Conservation (phyloP, 495 filamentous ascomycete species). For the Talaromyces nanjingensis region DNA sequence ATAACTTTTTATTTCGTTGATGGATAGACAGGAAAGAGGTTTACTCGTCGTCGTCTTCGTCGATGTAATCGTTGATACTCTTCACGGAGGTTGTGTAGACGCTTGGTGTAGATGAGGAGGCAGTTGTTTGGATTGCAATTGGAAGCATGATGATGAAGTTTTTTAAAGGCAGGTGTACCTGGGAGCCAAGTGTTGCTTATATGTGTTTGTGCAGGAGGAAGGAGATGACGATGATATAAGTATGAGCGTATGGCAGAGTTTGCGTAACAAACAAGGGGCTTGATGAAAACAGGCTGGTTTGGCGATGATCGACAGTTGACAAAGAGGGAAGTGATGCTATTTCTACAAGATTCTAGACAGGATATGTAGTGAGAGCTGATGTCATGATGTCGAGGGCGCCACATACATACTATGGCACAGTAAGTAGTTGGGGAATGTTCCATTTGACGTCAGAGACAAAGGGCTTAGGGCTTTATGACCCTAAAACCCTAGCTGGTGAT, state of each 20-base stretch:
- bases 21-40: neutral
- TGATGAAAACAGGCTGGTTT: neutral
- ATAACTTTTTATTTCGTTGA: constrained; percentile 10
- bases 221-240: neutral
- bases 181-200: neutral
- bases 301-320: neutral
- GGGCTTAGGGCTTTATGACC: neutral
- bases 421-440: too few species aligned
- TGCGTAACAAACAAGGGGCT: neutral
- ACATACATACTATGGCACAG: too few species aligned
- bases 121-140: constrained; percentile 25
- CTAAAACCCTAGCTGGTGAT: neutral
- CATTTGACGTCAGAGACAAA: neutral
- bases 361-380: too few species aligned
- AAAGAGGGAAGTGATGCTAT: neutral
- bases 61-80: constrained; percentile 9
- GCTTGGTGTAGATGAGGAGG: constrained; percentile 21
- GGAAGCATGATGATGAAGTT: constrained; percentile 25
- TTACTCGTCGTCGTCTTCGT: constrained; percentile 10
- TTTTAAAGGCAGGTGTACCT: neutral
- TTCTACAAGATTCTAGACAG: neutral
- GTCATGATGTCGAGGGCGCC: too few species aligned
- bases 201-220: neutral
- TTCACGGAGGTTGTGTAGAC: constrained; percentile 9
- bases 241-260: neutral